Evolutionary conservation across 345 rosid species (phyloP), one percentile per base, ranked within the genome.

Genomic region (Ailanthus altissimus): DNA sequence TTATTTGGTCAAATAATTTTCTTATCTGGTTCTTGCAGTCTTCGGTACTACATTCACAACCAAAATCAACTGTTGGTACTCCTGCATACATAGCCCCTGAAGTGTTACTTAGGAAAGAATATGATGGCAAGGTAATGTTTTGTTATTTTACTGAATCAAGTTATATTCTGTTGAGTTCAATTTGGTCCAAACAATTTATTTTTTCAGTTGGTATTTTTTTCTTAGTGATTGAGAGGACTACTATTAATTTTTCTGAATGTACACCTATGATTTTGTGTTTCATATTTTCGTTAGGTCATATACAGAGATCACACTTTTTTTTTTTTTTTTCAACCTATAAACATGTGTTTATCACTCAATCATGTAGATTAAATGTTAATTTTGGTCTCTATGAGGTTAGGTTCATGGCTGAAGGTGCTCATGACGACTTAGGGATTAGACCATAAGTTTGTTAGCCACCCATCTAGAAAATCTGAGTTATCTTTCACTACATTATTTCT

Each of bases 31-130:
- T 64, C 76, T 56, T 5, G 15, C 90, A 96, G 99, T 94, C 98
- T 5, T 97, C 99, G 2, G 92, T 97, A 84, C 88, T 94, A 45
- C 98, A 97, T 79, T 97, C 99, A 0, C 98, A 94, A 77, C 99
- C 98, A 5, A 94, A 91, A 81, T 94, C 98, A 67, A 92, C 99
- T 1, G 99, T 97, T 72, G 99, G 99, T 81, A 97, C 99, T 28
- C 99, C 99, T 73, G 99, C 99, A 64, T 97, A 97, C 79, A 97
- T 94, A 6, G 99, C 99, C 80, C 99, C 99, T 5, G 99, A 97
- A 87, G 97, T 97, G 68, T 85, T 97, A 75, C 95, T 91, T 32
- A 94, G 92, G 88, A 94, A 92, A 86, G 99, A 93, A 85, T 97
- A 97, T 51, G 98, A 97, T 79, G 99, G 99, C 78, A 92, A 97